Percentiles rank a stretch among this genome's conserved stretches.
phyloP scores from a whole-genome alignment of 192 early-diverging fungal genomes.

The Mortierella hygrophila region DNA sequence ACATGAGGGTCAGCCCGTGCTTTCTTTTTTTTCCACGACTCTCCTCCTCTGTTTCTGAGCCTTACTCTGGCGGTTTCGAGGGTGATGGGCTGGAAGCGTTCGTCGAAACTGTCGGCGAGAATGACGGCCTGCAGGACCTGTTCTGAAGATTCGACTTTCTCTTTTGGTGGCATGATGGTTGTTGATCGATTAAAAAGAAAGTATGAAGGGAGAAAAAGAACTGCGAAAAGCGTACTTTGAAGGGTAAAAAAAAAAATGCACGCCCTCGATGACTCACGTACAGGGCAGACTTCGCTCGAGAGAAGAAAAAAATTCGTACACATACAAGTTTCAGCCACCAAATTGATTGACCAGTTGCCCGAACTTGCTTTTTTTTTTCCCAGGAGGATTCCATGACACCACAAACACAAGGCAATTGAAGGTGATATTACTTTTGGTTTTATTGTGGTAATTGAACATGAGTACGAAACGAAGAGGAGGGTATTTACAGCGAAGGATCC shows the following conservation, averaged over 20 bases:
- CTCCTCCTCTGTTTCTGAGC: too few relatives aligned
- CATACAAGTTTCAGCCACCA: background rate
- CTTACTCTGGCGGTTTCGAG: slow-evolving; percentile 83
- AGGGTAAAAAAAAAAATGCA: background rate
- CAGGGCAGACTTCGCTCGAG: background rate
- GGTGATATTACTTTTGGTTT: background rate
- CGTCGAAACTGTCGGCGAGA: slow-evolving; percentile 91
- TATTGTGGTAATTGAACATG: background rate
- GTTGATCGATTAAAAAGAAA: slow-evolving; percentile 1
- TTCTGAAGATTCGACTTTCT: slow-evolving; percentile 63
- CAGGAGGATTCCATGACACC: background rate
- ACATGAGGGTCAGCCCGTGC: background rate
- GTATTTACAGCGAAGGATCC: slow-evolving; percentile 9
- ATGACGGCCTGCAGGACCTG: slow-evolving; percentile 90
- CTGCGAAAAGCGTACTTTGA: background rate
- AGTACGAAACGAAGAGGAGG: background rate
- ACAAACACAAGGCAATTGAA: background rate
- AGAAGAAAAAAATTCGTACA: background rate
- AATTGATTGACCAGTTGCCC: background rate
- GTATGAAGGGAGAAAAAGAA: background rate
- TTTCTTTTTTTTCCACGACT: slow-evolving; percentile 14
- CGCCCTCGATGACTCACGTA: background rate
- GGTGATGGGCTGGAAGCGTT: slow-evolving; percentile 90
- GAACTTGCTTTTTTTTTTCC: background rate
- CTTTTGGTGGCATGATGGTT: slow-evolving; percentile 46